Evolutionary conservation across 2,329 filamentous ascomycete species (phyloP), one percentile per base, ranked within the genome.

Genomic region (Penicillium sp.): DNA sequence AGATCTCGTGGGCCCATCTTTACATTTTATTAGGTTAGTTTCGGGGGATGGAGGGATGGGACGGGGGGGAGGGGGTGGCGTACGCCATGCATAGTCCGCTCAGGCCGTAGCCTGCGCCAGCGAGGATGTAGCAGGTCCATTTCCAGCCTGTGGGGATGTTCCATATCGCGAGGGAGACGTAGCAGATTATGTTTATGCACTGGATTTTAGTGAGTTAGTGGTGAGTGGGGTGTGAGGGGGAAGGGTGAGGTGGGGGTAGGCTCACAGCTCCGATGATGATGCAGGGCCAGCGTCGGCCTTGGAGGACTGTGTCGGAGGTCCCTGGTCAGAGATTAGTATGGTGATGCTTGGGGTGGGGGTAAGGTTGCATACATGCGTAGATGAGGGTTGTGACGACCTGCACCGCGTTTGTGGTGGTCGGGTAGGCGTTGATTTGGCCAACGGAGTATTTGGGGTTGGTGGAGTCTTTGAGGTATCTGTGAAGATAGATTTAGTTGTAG

Each of bases 121-220:
- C 69, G 1, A 84, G 65, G 10, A 83, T 72, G 53, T 78, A 84
- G 48, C 79, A 84, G 0, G 75, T 71, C 82, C 82, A 86, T 52
- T 80, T 82, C 78, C 77, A 82, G 0, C 73, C 75, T 2, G 63
- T 56, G 0, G 79, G 67, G 34, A 77, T 75, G 39, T 76, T 61
- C 75, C 75, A 79, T 8, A 75, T 61, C 0, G 74, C 70, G 0
- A 78, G 64, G 3, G 68, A 74, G 5, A 64, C 60, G 52, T 72
- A 75, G 48, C 64, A 70, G 13, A 76, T 65, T 28, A 74, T 71
- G 48, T 71, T 74, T 39, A 72, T 57, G 32, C 59, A 47, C 63
- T 62, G 28, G n/a, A n/a, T n/a, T n/a, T n/a, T n/a, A n/a, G n/a
- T n/a, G n/a, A 3, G 10, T 2, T 4, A 2, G 5, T 6, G n/a